Evolutionary conservation across 202 grass and related monocot genomes (phyloP).

Genomic region (Eragrostis tef): DNA sequence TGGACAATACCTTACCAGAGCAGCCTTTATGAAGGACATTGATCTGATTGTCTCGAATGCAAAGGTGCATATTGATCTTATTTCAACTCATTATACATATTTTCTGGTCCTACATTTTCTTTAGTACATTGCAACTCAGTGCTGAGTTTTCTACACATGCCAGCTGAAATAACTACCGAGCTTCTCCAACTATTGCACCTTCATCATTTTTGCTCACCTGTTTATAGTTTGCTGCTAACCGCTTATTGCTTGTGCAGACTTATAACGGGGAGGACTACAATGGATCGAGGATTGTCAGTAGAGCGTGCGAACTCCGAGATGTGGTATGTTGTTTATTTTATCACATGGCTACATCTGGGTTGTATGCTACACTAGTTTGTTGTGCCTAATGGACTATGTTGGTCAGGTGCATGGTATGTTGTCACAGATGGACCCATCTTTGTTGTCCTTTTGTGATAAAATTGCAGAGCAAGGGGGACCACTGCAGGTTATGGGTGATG

Average conservation of each 20-base stretch:
- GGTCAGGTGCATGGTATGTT: conserved; percentile 91
- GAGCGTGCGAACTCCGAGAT: conserved; percentile 94
- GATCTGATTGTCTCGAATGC: conserved; percentile 93
- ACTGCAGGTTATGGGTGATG: conserved; percentile 57
- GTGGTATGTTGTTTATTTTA: conserved; percentile 65
- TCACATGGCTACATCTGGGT: conserved; percentile 8
- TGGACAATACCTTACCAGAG: conserved; percentile 69
- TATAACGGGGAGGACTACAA: conserved; percentile 93
- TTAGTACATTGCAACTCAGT: neutral
- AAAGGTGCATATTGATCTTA: conserved; percentile 59
- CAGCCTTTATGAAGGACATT: conserved; percentile 81
- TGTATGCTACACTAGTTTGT: conserved; percentile 9
- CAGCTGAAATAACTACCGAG: conserved; percentile 17
- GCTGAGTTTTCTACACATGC: neutral
- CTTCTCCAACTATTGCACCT: neutral
- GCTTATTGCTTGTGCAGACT: conserved; percentile 49
- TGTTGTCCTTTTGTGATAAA: conserved; percentile 92
- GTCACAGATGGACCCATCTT: conserved; percentile 93
- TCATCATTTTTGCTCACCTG: neutral
- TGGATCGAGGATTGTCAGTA: conserved; percentile 93
- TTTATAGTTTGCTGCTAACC: conserved; percentile 24
- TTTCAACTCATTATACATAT: conserved; percentile 11
- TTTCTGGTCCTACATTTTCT: neutral
- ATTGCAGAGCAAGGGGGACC: conserved; percentile 84
- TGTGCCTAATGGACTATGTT: conserved; percentile 13